Conservation (phyloP, 805 yeast species). For the Myxozyma vanderwaltii region DNA sequence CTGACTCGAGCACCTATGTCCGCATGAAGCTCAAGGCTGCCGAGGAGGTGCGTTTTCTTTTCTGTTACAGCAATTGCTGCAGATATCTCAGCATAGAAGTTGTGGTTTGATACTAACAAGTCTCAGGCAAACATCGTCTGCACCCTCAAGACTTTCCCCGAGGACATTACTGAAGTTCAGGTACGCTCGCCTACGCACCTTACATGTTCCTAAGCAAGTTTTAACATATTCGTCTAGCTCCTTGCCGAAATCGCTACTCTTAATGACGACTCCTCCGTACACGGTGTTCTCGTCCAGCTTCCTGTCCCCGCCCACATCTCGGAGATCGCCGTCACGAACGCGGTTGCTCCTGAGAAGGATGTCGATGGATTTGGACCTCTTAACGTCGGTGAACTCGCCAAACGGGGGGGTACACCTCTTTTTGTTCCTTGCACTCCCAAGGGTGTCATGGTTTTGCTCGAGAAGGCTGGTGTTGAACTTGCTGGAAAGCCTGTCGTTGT, state of each 20-base stretch:
- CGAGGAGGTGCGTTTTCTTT: slow-evolving; percentile 47
- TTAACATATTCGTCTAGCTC: slow-evolving; percentile 32
- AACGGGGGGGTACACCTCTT: slow-evolving; percentile 78
- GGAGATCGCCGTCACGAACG: slow-evolving; percentile 76
- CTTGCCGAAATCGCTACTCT: slow-evolving; percentile 61
- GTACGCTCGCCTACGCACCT: slow-evolving; percentile 38
- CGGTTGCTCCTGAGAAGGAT: slow-evolving; percentile 82
- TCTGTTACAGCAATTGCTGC: not conserved
- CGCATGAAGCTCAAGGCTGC: slow-evolving; percentile 91
- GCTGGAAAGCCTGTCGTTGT: slow-evolving; percentile 88
- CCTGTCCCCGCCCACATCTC: slow-evolving; percentile 82
- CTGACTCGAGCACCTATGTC: slow-evolving; percentile 90
- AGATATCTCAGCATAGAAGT: not conserved
- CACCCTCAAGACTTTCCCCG: slow-evolving; percentile 64
- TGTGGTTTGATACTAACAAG: not conserved
- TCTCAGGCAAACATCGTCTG: slow-evolving; percentile 66
- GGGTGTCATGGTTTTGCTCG: slow-evolving; percentile 81
- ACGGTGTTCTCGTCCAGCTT: slow-evolving; percentile 86
- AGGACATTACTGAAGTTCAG: slow-evolving; percentile 59
- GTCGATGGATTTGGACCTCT: slow-evolving; percentile 92
- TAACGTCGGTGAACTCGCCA: slow-evolving; percentile 88
- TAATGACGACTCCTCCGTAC: slow-evolving; percentile 73
- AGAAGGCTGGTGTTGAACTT: slow-evolving; percentile 64
- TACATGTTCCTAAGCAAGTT: not conserved
- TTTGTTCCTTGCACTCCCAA: slow-evolving; percentile 95